phyloP scores from a whole-genome alignment of 805 yeast genomes.

The Metschnikowia similis region DNA sequence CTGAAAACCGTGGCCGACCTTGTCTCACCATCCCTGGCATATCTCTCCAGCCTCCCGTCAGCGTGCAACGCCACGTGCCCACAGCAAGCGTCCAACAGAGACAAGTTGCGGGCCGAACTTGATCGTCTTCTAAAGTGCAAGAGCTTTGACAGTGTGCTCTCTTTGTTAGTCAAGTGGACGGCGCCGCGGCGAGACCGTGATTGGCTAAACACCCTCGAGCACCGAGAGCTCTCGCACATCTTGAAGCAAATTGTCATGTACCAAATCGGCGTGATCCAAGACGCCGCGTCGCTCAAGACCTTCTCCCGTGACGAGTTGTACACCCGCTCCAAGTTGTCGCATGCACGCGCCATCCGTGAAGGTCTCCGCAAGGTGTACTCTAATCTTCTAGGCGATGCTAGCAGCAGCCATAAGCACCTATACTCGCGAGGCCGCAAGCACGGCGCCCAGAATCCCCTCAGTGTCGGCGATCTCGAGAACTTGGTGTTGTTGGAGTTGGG shows the following conservation, averaged over 20 bases:
- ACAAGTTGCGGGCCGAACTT: conserved; percentile 7
- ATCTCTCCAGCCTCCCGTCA: not conserved
- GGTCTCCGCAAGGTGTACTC: conserved; percentile 14
- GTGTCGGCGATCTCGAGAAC: conserved; percentile 33
- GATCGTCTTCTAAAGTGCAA: conserved; percentile 6
- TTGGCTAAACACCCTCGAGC: conserved; percentile 12
- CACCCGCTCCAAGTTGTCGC: conserved; percentile 2
- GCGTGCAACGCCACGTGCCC: not conserved
- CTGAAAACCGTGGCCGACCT: not conserved
- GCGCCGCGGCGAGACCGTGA: conserved; percentile 3
- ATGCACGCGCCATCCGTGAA: conserved; percentile 12
- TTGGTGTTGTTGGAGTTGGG: conserved; percentile 31
- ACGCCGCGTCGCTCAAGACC: conserved; percentile 7
- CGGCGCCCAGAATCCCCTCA: not conserved
- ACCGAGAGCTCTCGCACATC: conserved; percentile 12
- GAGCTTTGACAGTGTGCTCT: conserved; percentile 8
- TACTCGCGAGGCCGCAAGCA: conserved; percentile 4
- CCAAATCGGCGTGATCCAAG: conserved; percentile 10
- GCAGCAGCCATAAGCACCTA: conserved; percentile 4
- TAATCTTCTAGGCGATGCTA: conserved; percentile 9
- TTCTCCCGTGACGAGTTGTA: not conserved
- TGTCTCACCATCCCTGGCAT: not conserved
- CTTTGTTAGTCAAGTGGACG: conserved; percentile 11
- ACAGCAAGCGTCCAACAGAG: not conserved
- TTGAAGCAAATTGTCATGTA: conserved; percentile 9